Conservation (phyloP, 139 green algal species). For the Chlamydomonas incerta region DNA sequence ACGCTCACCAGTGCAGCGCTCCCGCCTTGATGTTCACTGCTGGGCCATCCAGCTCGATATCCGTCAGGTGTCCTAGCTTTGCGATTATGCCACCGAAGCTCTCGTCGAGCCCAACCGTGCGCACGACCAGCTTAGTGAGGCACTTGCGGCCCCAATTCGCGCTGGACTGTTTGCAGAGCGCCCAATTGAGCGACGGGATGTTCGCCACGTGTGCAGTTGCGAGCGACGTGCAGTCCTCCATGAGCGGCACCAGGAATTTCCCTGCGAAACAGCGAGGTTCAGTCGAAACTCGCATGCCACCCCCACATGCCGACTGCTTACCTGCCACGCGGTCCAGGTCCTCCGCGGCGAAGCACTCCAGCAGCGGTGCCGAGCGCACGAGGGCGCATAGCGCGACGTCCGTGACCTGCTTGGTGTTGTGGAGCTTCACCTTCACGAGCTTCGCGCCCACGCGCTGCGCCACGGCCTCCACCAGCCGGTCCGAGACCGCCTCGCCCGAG, state of each 20-base stretch:
- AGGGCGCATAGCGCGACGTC: slow-evolving; percentile 56
- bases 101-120: slow-evolving; percentile 45
- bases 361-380: slow-evolving; percentile 3
- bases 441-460: slow-evolving; percentile 31
- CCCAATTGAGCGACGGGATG: slow-evolving; percentile 61
- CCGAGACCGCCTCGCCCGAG: slow-evolving; percentile 59
- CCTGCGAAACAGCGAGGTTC: slow-evolving; percentile 21
- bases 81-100: slow-evolving; percentile 58
- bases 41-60: slow-evolving; percentile 66
- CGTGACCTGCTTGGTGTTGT: slow-evolving; percentile 42
- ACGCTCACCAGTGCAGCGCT: slow-evolving; percentile 44
- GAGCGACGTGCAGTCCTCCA: slow-evolving; percentile 56
- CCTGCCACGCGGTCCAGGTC: not conserved
- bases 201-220: slow-evolving; percentile 53
- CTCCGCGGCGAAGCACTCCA: slow-evolving; percentile 49
- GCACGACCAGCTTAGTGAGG: slow-evolving; percentile 52
- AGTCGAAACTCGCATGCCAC: not conserved
- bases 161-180: slow-evolving; percentile 34
- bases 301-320: not conserved
- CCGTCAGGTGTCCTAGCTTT: slow-evolving; percentile 41
- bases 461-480: slow-evolving; percentile 53
- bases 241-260: slow-evolving; percentile 55
- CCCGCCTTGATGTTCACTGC: slow-evolving; percentile 59
- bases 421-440: slow-evolving; percentile 50
- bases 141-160: slow-evolving; percentile 4